A percentile compares a stretch with the other conserved stretches of the same genome.
Evolutionary conservation across 345 rosid species (phyloP).

Genomic region (Aurinia saxatilis): DNA sequence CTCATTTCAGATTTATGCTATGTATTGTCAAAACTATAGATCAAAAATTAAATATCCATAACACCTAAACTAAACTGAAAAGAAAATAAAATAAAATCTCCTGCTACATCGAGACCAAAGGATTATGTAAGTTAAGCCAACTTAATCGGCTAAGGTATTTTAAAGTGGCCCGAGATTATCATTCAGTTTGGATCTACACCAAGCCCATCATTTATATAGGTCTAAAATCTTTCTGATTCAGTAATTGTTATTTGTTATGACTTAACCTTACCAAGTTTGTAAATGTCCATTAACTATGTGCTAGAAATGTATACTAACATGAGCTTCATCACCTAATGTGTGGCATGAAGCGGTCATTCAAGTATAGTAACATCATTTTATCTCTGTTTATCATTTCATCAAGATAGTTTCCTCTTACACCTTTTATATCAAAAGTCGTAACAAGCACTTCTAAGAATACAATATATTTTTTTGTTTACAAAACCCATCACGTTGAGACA

Average conservation of each 20-base stretch:
- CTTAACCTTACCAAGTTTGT: background rate
- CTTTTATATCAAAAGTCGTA: too few species aligned
- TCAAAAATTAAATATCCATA: too few species aligned
- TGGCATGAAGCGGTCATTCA: background rate
- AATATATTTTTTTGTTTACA: background rate
- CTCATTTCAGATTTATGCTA: too few species aligned
- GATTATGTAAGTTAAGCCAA: too few species aligned
- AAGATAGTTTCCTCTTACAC: too few species aligned
- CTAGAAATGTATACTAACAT: background rate
- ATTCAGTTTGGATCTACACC: background rate
- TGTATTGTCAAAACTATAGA: too few species aligned
- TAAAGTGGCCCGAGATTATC: background rate
- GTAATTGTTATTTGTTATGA: too few species aligned
- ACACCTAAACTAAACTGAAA: too few species aligned
- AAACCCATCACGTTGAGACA: background rate
- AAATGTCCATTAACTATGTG: background rate
- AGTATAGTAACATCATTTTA: slow-evolving; percentile 13
- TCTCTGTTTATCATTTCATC: background rate
- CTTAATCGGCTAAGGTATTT: background rate
- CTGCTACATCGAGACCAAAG: too few species aligned
- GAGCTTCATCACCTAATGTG: background rate
- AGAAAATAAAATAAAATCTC: too few species aligned
- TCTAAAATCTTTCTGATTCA: background rate
- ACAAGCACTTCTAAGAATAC: too few species aligned
- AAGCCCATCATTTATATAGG: background rate